Conservation (phyloP, 257 asterid species). For the Penstemon davidsonii region DNA sequence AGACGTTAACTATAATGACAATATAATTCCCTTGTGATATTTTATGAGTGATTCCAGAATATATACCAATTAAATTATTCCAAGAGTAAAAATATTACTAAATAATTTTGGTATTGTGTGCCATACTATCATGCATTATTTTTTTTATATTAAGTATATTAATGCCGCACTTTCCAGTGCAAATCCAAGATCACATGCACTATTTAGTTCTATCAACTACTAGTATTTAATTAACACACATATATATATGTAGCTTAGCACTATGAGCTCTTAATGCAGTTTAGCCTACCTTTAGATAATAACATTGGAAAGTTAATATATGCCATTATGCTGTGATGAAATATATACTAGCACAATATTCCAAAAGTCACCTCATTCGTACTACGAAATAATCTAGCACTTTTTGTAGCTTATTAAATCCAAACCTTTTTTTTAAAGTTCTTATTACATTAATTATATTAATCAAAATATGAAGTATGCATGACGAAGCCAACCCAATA, state of each 20-base stretch:
- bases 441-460: neutral
- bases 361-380: conserved; percentile 37
- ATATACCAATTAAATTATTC: neutral
- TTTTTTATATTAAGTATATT: neutral
- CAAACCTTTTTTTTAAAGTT: neutral
- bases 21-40: no score
- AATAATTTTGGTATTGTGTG: neutral
- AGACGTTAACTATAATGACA: no score
- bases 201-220: conserved; percentile 21
- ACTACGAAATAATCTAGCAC: conserved; percentile 32
- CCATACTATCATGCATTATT: neutral
- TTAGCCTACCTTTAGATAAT: conserved; percentile 31
- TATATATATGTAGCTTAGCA: conserved; percentile 23
- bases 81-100: no score
- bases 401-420: conserved; percentile 18
- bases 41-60: neutral
- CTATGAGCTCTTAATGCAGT: conserved; percentile 36
- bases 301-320: conserved; percentile 43
- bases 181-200: conserved; percentile 11
- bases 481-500: conserved; percentile 54
- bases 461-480: conserved; percentile 31
- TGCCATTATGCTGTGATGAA: conserved; percentile 51
- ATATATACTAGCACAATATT: conserved; percentile 19
- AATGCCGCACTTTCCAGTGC: conserved; percentile 27
- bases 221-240: neutral